phyloP scores from a whole-genome alignment of 176 grass and related monocot genomes.

The Oryza meridionalis region DNA sequence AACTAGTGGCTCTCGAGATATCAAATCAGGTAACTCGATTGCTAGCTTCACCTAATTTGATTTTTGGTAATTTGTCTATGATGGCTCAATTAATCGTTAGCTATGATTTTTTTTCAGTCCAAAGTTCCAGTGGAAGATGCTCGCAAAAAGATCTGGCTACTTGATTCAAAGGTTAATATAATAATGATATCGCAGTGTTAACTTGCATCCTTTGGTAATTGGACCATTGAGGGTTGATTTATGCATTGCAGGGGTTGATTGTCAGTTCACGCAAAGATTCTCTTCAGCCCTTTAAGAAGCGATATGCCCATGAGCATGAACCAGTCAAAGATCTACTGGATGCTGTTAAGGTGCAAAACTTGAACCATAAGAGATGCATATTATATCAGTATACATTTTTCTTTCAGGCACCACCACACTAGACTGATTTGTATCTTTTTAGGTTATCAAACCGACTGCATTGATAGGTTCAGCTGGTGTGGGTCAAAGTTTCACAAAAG shows the following conservation, averaged over 20 bases:
- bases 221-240: neutral
- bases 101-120: constrained; percentile 46
- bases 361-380: neutral
- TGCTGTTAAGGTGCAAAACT: constrained; percentile 69
- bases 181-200: neutral
- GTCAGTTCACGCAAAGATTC: constrained; percentile 75
- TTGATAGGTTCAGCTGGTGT: constrained; percentile 87
- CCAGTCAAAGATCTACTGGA: constrained; percentile 68
- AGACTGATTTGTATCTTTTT: neutral
- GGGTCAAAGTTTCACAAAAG: constrained; percentile 86
- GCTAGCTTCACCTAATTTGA: neutral
- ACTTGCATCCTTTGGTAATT: neutral
- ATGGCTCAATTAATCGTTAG: neutral
- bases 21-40: constrained; percentile 51
- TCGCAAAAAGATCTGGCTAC: constrained; percentile 91
- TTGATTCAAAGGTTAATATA: constrained; percentile 79
- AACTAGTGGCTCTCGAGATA: constrained; percentile 77
- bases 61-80: constrained; percentile 15
- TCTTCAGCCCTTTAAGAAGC: constrained; percentile 83
- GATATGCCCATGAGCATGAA: constrained; percentile 88
- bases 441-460: constrained; percentile 74
- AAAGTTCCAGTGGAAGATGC: constrained; percentile 69
- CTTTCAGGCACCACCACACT: neutral
- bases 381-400: neutral
- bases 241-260: constrained; percentile 73